These are phyloP conservation scores for Lentinus tigrinus DNA, from an alignment of 768 basidiomycete genomes.

Conservation along the genomic window DNA sequence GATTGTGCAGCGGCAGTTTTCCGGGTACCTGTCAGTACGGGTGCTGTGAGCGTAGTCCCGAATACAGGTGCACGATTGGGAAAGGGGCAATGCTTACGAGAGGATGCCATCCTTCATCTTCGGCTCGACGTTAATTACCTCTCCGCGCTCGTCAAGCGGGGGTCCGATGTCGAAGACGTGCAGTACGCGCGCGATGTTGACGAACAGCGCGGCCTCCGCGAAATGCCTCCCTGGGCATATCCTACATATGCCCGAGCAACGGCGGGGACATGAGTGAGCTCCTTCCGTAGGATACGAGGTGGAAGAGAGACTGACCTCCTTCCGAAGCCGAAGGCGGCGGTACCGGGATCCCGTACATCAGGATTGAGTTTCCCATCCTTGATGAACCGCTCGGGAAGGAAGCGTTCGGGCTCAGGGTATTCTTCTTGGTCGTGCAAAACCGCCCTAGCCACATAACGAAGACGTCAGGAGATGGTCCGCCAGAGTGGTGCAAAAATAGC, in stretches of 20 bases:
- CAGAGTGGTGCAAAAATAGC: background rate
- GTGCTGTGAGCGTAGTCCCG: background rate
- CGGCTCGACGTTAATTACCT: constrained; percentile 14
- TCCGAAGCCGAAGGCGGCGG: constrained; percentile 27
- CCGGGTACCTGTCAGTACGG: constrained; percentile 10
- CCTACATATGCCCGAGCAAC: background rate
- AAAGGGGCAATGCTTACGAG: constrained; percentile 1
- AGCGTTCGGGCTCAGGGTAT: constrained; percentile 26
- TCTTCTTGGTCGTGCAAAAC: constrained; percentile 24
- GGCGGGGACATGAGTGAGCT: background rate
- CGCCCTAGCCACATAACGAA: constrained; percentile 19
- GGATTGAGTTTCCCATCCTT: constrained; percentile 17
- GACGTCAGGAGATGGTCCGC: background rate
- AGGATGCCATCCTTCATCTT: constrained; percentile 13
- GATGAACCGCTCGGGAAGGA: constrained; percentile 27
- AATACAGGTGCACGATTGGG: background rate
- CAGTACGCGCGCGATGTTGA: constrained; percentile 17
- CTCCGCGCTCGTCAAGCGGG: constrained; percentile 1
- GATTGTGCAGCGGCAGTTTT: constrained; percentile 17
- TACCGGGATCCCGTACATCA: constrained; percentile 10
- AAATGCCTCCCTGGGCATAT: constrained; percentile 20
- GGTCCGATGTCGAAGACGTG: constrained; percentile 18
- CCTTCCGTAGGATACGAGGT: background rate
- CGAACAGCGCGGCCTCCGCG: constrained; percentile 14
- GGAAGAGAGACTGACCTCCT: constrained; percentile 14